phyloP scores from a whole-genome alignment of 1,284 basidiomycete species.

The Malassezia furfur region DNA sequence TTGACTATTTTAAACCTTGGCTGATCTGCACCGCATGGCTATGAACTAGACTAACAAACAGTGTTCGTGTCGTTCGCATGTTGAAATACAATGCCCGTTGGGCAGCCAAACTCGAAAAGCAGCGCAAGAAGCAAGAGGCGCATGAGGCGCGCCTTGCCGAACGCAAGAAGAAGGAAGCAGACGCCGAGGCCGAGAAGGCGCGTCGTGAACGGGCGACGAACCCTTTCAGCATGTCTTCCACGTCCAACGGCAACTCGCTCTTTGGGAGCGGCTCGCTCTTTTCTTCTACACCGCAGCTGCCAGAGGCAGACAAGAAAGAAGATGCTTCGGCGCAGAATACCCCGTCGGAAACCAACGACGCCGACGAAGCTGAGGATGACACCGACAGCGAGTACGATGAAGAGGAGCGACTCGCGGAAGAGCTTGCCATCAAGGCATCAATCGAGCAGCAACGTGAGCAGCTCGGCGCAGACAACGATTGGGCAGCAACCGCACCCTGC shows the following conservation, averaged over 20 bases:
- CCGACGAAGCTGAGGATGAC: constrained; percentile 16
- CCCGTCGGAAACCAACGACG: background rate
- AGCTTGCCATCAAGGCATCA: constrained; percentile 41
- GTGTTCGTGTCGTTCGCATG: constrained; percentile 38
- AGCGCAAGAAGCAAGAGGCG: constrained; percentile 12
- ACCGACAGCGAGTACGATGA: constrained; percentile 24
- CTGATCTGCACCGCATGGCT: too few species aligned
- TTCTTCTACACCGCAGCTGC: background rate
- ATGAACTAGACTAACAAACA: constrained; percentile 11
- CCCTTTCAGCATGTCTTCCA: constrained; percentile 10
- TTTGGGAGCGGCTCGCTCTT: constrained; percentile 21
- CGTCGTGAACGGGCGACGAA: constrained; percentile 10
- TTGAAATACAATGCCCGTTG: constrained; percentile 42
- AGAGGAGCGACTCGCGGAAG: constrained; percentile 38
- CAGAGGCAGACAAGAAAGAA: background rate
- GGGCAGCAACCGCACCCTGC: constrained; percentile 23
- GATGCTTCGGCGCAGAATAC: background rate
- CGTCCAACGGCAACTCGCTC: constrained; percentile 20
- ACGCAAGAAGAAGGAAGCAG: constrained; percentile 23
- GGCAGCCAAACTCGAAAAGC: constrained; percentile 45
- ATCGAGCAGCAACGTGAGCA: constrained; percentile 18
- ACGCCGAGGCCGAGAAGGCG: background rate
- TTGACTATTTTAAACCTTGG: constrained; percentile 28
- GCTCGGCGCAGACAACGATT: constrained; percentile 19
- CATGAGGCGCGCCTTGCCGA: constrained; percentile 20